Percentiles rank a stretch among this genome's conserved stretches.
phyloP scores from a whole-genome alignment of 176 grass and related monocot genomes.

The Raddia distichophylla region DNA sequence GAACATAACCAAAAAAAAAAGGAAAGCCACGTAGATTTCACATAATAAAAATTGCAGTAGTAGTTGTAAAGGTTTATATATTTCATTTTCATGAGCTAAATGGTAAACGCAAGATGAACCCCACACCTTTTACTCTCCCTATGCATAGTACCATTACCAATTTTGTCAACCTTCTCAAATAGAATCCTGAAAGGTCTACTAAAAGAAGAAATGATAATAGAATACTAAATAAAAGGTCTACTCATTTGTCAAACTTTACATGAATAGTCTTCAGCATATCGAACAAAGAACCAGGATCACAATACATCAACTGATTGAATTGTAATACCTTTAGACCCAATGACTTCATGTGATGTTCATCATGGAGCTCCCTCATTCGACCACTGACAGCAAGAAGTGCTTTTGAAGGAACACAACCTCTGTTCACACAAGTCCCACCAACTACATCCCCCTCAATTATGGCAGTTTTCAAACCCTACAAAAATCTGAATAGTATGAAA shows the following conservation, averaged over 20 bases:
- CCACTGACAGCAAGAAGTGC: slow-evolving; percentile 97
- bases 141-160: neutral
- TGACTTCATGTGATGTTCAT: slow-evolving; percentile 94
- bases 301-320: neutral
- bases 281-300: neutral
- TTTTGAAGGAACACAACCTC: slow-evolving; percentile 93
- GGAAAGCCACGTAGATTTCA: neutral
- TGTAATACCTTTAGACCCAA: slow-evolving; percentile 72
- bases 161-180: slow-evolving; percentile 11
- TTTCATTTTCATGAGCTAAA: neutral
- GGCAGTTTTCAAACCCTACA: slow-evolving; percentile 89
- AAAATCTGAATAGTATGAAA: neutral
- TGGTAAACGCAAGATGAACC: slow-evolving; percentile 13
- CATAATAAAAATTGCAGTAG: neutral
- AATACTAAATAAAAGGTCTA: neutral
- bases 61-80: slow-evolving; percentile 5
- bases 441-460: slow-evolving; percentile 96
- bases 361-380: slow-evolving; percentile 83
- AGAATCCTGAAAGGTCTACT: neutral
- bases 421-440: slow-evolving; percentile 92
- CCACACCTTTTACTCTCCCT: neutral
- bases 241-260: neutral
- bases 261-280: slow-evolving; percentile 5
- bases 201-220: slow-evolving; percentile 1
- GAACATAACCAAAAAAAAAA: slow-evolving; percentile 2